Percentiles rank a stretch among this genome's conserved stretches.
phyloP scores from a whole-genome alignment of 176 grass and related monocot genomes.

The Puccinellia tenuiflora region DNA sequence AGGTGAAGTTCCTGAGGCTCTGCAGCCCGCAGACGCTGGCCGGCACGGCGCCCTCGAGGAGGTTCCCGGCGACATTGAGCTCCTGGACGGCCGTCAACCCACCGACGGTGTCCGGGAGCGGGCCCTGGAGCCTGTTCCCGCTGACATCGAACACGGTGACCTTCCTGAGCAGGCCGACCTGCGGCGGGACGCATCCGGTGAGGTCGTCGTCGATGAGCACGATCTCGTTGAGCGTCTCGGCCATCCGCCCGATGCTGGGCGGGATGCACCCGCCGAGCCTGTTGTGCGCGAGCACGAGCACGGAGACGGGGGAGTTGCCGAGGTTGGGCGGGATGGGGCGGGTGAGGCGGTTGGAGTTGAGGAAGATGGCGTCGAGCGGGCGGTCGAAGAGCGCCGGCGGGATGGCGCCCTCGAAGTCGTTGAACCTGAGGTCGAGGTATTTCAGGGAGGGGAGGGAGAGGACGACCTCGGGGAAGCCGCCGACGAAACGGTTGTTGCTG shows the following conservation, averaged over 20 bases:
- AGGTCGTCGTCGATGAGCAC: conserved; percentile 43
- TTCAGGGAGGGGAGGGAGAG: conserved; percentile 15
- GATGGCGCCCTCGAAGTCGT: conserved; percentile 40
- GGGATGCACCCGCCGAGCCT: conserved; percentile 20
- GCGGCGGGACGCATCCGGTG: conserved; percentile 28
- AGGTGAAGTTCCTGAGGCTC: conserved; percentile 47
- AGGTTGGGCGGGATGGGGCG: conserved; percentile 32
- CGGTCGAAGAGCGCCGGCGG: conserved; percentile 56
- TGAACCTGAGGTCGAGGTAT: conserved; percentile 64
- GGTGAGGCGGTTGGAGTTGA: conserved; percentile 57
- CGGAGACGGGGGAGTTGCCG: conserved; percentile 33
- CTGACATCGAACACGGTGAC: conserved; percentile 37
- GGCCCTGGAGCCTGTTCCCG: conserved; percentile 32
- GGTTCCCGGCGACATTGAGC: conserved; percentile 32
- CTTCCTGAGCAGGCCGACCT: conserved; percentile 24
- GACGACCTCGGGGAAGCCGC: conserved; percentile 26
- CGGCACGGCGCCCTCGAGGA: conserved; percentile 25
- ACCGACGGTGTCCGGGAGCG: background rate
- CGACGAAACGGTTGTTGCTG: conserved; percentile 64
- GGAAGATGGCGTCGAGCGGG: conserved; percentile 90
- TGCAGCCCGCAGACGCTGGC: background rate
- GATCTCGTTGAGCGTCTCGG: conserved; percentile 41
- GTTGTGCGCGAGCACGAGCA: conserved; percentile 51
- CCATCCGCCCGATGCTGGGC: conserved; percentile 24
- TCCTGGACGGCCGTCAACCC: conserved; percentile 1